Evolutionary conservation across 768 basidiomycete genomes (phyloP), one percentile per base, ranked within the genome.

Genomic region (Lactarius akahatsu): DNA sequence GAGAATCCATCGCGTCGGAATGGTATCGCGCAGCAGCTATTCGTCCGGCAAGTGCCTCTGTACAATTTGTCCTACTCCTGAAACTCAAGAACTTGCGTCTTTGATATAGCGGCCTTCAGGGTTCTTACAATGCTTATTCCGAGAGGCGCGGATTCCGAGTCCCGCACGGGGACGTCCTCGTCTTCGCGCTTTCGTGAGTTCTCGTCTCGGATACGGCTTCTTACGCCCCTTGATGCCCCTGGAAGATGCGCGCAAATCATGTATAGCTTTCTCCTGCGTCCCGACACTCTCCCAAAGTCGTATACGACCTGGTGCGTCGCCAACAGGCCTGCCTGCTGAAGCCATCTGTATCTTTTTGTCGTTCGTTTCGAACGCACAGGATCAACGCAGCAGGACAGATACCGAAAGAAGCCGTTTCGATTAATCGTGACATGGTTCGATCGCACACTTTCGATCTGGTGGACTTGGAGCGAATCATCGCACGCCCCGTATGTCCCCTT

Each of bases 241-340:
- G 30, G 6, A 34, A 92, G 91, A n/a, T 96, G 87, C 71, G 88
- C 87, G 2, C 94, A 96, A 75, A 97, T 98, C 73, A 78, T 94
- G 76, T 96, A 92, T 73, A 87, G 80, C 1, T 90, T 87, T 72
- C 78, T 93, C 26, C 72, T 92, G 50, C 82, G 89, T 41, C 94
- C 92, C 16, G 92, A 95, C 67, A 94, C 93, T 5, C 83, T 96
- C 28, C 87, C 92, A 26, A 79, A 77, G 59, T 89, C 89, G n/a
- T 96, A 96, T 70, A 81, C 79, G 26, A 76, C 76, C 45, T 96
- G 94, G 94, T 92, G 68, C 58, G 82, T 71, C 56, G 28, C 34
- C 66, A 41, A 23, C 28, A 30, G 56, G n/a, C 50, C 52, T n/a
- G 16, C 47, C 30, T 16, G 36, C 38, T 40, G 10, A 69, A 67